Conservation (phyloP, 2,329 filamentous ascomycete species). For the Stromatinia cepivora region DNA sequence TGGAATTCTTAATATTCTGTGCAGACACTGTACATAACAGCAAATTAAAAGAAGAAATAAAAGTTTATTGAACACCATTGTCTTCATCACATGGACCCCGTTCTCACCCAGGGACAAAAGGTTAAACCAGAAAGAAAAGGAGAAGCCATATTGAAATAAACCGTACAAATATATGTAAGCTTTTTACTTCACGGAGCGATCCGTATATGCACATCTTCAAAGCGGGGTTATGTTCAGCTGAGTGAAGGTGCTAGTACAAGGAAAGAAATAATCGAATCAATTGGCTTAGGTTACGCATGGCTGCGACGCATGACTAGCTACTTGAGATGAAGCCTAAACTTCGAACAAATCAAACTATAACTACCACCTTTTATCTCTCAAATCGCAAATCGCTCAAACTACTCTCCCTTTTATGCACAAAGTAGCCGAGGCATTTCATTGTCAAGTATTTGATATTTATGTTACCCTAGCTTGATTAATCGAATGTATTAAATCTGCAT, state of each 20-base stretch:
- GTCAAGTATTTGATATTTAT: not conserved
- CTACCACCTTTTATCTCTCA: not conserved
- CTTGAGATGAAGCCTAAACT: not conserved
- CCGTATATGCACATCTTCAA: not conserved
- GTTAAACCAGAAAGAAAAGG: not conserved
- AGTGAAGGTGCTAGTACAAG: not conserved
- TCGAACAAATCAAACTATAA: not conserved
- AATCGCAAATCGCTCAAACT: not conserved
- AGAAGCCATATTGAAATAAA: not conserved
- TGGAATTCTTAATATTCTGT: not conserved
- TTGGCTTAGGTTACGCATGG: not conserved
- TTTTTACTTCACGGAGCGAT: not conserved
- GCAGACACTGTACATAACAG: not conserved
- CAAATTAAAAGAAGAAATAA: not conserved
- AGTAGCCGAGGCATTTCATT: not conserved
- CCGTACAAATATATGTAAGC: not conserved
- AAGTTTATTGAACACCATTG: not conserved
- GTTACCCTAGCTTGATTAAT: not conserved
- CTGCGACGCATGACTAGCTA: not conserved
- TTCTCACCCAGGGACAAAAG: not conserved
- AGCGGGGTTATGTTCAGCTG: not conserved
- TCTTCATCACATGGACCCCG: not conserved
- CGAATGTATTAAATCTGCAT: not conserved
- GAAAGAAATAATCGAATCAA: not conserved
- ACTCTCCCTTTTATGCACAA: not conserved